Conservation (phyloP, 345 rosid species). For the Clarkia xantiana region DNA sequence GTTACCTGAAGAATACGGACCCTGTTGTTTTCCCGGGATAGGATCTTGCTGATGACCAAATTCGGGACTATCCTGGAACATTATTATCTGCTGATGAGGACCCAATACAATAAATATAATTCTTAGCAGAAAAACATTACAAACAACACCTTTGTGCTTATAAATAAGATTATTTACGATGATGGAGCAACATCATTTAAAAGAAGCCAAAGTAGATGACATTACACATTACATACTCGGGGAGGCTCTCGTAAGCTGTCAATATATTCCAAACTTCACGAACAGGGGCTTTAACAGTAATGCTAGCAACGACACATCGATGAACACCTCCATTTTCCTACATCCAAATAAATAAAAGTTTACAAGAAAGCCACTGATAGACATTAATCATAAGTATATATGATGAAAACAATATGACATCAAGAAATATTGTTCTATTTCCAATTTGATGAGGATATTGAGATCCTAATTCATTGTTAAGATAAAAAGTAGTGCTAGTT, state of each 20-base stretch:
- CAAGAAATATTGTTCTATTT: too few relatives aligned
- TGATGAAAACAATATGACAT: too few relatives aligned
- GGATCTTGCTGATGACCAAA: constrained; percentile 78
- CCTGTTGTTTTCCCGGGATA: constrained; percentile 82
- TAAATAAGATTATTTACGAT: too few relatives aligned
- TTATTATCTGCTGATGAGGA: constrained; percentile 2
- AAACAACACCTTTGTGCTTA: too few relatives aligned
- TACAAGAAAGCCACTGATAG: too few relatives aligned
- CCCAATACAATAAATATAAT: not conserved
- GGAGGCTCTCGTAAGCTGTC: constrained; percentile 86
- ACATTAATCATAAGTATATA: too few relatives aligned
- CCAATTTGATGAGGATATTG: too few relatives aligned
- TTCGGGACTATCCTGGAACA: constrained; percentile 83
- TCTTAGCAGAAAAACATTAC: too few relatives aligned
- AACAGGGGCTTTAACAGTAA: constrained; percentile 92
- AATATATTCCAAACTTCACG: constrained; percentile 89
- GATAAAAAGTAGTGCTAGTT: constrained; percentile 5
- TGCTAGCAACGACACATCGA: constrained; percentile 85
- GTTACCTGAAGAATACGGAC: constrained; percentile 87
- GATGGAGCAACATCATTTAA: too few relatives aligned
- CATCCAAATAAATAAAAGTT: constrained; percentile 5
- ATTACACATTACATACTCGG: constrained; percentile 46
- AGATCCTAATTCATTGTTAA: too few relatives aligned
- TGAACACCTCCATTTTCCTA: constrained; percentile 97
- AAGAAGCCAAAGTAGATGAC: too few relatives aligned